These are phyloP conservation scores for Dactylellina cionopaga DNA, from an alignment of 2,329 filamentous ascomycete genomes.

Conservation along the genomic window DNA sequence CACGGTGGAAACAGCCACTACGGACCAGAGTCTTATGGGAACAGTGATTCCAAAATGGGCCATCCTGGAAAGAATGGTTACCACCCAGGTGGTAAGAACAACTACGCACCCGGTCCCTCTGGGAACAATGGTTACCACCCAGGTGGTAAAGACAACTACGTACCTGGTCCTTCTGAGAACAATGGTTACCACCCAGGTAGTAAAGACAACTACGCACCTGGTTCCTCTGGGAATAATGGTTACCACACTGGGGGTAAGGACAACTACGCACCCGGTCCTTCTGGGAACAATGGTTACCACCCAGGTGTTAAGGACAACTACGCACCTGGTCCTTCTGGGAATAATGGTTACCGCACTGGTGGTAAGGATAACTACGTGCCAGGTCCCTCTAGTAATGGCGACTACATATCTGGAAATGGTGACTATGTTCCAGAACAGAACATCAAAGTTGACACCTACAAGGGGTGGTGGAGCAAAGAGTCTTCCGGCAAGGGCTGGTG, in stretches of 20 bases:
- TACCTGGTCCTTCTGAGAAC: neutral
- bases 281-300: conserved; percentile 12
- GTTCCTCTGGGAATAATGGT: neutral
- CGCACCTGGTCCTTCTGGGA: neutral
- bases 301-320: too few relatives aligned
- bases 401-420: neutral
- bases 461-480: conserved; percentile 19
- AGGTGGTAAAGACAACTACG: neutral
- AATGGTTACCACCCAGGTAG: neutral
- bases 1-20: neutral
- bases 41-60: neutral
- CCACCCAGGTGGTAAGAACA: neutral
- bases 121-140: neutral
- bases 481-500: conserved; percentile 26
- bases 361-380: neutral
- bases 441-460: conserved; percentile 1
- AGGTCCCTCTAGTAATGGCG: too few relatives aligned
- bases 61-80: neutral
- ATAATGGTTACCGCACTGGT: neutral
- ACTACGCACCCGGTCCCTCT: too few relatives aligned
- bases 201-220: neutral
- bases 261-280: neutral
- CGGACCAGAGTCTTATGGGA: neutral
- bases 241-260: neutral
- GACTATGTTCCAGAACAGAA: neutral